Evolutionary conservation across 768 basidiomycete species (phyloP), one percentile per base, ranked within the genome.

Genomic region (Termitomyces titanicus): DNA sequence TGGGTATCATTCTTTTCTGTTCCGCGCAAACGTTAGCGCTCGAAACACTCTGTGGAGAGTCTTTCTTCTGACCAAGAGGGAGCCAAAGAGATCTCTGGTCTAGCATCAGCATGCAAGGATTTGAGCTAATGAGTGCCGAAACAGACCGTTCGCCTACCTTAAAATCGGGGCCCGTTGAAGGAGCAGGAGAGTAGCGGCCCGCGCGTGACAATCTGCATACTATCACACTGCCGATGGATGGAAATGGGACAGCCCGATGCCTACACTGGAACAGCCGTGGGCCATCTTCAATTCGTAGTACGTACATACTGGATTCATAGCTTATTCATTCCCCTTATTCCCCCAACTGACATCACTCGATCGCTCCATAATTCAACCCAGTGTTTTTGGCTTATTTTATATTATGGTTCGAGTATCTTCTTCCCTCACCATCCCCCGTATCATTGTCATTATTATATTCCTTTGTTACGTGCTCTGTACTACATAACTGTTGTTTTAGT

Each of bases 221-320:
- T 90, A 82, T 71, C 77, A 80, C 60, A 60, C 75, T 25, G 70
- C 70, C 50, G 78, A 79, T 39, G 55, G 55, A 56, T 92, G 85
- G 85, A 90, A 87, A 70, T 92, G 83, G 82, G 89, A 89, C 52
- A 77, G 80, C 59, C 66, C 76, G 34, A 89, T 91, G 87, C 70
- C 78, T 57, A 70, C 79, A 42, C 65, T 77, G 58, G 89, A 90
- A 6, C 83, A 81, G 64, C 77, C 86, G 22, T 92, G 89, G 89
- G 86, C 85, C 31, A 83, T 90, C 63, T 85, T 76, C 71, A 77
- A 76, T 61, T 80, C 80, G 73, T 81, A 75, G 71, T 65, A 60
- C 68, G 59, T 57, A n/a, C n/a, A n/a, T n/a, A 61, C 61, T 67
- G 69, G 69, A 61, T 68, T 59, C 6, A 65, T 74, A 71, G 74